These are phyloP conservation scores for Solanum aculeatissimum DNA, from an alignment of 305 asterid species.

Conservation along the genomic window DNA sequence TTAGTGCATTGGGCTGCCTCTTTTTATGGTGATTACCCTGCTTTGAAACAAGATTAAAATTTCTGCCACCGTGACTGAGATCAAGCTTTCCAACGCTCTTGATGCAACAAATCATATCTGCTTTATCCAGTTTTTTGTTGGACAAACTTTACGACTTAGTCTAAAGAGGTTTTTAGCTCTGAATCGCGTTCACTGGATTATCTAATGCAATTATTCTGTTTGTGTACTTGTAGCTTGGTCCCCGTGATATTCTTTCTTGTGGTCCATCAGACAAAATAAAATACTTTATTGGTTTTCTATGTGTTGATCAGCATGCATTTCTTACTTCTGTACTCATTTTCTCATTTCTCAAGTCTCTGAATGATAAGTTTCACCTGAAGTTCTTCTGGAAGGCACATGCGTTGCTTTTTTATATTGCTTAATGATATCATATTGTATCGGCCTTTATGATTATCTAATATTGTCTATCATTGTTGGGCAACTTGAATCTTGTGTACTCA, in stretches of 20 bases:
- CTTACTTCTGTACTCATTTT: neutral
- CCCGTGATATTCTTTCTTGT: neutral
- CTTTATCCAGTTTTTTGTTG: neutral
- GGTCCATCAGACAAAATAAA: neutral
- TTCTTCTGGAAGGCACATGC: neutral
- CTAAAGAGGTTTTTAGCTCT: neutral
- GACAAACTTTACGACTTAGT: neutral
- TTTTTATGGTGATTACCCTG: neutral
- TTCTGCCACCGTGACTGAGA: neutral
- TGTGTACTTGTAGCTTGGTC: neutral
- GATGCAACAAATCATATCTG: neutral
- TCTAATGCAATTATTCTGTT: neutral
- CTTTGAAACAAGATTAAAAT: neutral
- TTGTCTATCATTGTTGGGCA: neutral
- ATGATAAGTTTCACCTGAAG: neutral
- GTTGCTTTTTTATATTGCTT: neutral
- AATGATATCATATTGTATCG: neutral
- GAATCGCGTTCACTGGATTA: neutral
- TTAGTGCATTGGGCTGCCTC: neutral
- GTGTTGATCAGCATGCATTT: neutral
- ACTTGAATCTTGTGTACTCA: slow-evolving; percentile 4
- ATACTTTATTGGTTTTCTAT: neutral
- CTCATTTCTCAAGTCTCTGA: neutral
- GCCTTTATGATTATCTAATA: neutral
- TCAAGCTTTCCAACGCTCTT: neutral